Base-by-base conservation (phyloP, 2,329 filamentous ascomycete genomes). In the Geosmithia flava region DNA sequence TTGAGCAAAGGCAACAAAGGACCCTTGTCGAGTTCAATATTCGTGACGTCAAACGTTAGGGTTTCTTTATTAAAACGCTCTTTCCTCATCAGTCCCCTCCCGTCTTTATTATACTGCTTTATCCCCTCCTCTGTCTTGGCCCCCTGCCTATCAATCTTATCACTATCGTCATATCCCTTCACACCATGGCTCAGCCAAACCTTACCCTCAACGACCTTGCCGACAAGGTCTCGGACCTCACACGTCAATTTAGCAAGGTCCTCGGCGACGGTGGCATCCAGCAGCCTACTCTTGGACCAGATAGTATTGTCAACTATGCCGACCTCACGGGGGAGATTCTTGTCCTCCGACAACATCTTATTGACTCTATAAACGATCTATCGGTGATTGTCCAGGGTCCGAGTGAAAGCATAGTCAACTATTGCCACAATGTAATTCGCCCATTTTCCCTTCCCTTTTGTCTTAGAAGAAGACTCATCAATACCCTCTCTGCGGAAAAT, bases 381-480 rank as follows among this genome's bases (percentile, higher is more conserved):
- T 67, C 61, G 52, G 69, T 69, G 46, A 54, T 75, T 3, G 63
- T 64, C 7, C 68, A 71, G 47, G 71, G 71, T 0, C 71, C 71
- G 0, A 72, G 68, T 51, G 71, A 74, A 55, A 73, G 69, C 48
- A 63, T 73, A 20, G 73, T 71, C 55, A 68, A 68, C 54, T 68
- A 67, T 46, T 60, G 59, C 13, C 66, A 68, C 51, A 64, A 59
- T 41, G 66, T 68, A 55, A 57, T 62, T 10, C 40, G 7, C 10
- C n/a, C 20, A 5, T 37, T 16, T 37, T 20, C 13, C 15, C 17
- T 11, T 42, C 13, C 8, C 8, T 27, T 27, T 8, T 27, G 23
- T 27, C 8, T 27, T 5, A 27, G 8, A 27, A 27, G 8, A 27
- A 27, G 11, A 46, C 42, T 37, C 8, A 39, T 39, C 33, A 16